Percentiles rank a stretch among this genome's conserved stretches.
Evolutionary conservation across 306 rosid species (phyloP).

Genomic region (Begonia loranthoides): DNA sequence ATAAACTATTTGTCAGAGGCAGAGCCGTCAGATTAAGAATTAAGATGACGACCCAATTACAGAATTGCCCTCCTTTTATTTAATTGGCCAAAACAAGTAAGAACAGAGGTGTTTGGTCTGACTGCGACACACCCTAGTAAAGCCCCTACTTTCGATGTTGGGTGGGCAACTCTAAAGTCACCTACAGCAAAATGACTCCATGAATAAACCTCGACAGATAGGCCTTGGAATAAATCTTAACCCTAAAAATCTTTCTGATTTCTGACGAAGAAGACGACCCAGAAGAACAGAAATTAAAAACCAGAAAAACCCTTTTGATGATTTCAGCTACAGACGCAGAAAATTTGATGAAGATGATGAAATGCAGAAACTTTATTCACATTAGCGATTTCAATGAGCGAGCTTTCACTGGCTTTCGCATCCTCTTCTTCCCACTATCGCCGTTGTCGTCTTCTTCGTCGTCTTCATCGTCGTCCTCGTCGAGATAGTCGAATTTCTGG

Average conservation of each 20-base stretch:
- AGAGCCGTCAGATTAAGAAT: no score
- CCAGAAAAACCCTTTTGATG: slow-evolving; percentile 36
- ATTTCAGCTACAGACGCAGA: slow-evolving; percentile 34
- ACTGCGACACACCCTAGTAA: neutral
- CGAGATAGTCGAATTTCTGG: slow-evolving; percentile 25
- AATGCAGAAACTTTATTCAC: slow-evolving; percentile 18
- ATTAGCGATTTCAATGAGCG: slow-evolving; percentile 77
- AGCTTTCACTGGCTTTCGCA: slow-evolving; percentile 77
- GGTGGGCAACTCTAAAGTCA: neutral
- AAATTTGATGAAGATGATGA: no score
- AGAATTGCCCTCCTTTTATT: no score
- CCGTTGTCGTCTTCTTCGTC: slow-evolving; percentile 8
- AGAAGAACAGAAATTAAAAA: neutral
- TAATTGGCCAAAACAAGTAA: no score
- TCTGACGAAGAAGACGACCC: neutral
- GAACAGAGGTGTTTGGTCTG: neutral
- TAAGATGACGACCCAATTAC: no score
- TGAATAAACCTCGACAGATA: neutral
- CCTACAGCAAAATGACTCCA: neutral
- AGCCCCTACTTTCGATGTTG: neutral
- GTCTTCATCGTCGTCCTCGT: slow-evolving; percentile 27
- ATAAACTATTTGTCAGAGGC: no score
- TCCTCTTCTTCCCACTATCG: slow-evolving; percentile 36
- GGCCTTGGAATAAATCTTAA: neutral
- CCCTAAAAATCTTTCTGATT: slow-evolving; percentile 5